Conservation (phyloP, 352 stramenopile genomes). For the Paralagenidium karlingii region DNA sequence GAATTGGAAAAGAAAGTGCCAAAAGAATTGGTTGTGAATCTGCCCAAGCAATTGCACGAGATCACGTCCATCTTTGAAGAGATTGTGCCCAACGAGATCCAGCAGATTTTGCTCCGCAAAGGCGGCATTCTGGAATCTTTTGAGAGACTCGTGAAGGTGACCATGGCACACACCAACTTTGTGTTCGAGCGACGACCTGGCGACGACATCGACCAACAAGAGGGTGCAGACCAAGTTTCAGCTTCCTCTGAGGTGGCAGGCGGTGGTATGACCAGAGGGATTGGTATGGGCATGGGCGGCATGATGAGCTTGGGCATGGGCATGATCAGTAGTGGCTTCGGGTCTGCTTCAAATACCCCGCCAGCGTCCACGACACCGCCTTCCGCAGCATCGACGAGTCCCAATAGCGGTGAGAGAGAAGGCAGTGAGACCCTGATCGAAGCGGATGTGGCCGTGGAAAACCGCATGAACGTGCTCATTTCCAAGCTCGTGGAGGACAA, state of each 20-base stretch:
- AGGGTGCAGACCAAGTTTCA: too few species aligned
- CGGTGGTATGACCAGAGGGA: constrained; percentile 24
- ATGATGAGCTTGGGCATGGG: not conserved
- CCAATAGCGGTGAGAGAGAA: too few species aligned
- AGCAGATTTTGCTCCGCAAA: constrained; percentile 20
- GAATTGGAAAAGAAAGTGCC: constrained; percentile 47
- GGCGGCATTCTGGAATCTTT: not conserved
- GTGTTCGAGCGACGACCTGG: too few species aligned
- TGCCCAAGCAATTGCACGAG: constrained; percentile 57
- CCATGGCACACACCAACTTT: too few species aligned
- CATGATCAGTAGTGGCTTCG: not conserved
- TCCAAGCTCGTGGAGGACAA: constrained; percentile 56
- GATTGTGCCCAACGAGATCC: constrained; percentile 60
- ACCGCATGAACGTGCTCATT: constrained; percentile 54
- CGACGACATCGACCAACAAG: too few species aligned
- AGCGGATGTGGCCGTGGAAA: constrained; percentile 20
- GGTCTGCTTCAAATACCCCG: too few species aligned
- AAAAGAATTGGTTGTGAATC: constrained; percentile 48
- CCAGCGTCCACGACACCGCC: too few species aligned
- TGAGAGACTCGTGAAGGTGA: too few species aligned
- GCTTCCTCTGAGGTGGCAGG: too few species aligned
- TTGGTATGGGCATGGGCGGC: constrained; percentile 20
- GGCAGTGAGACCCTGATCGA: constrained; percentile 28
- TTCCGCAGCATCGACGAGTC: too few species aligned
- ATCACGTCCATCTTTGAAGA: constrained; percentile 55